phyloP scores from a whole-genome alignment of 345 rosid genomes.

The Tarenaya hassleriana region DNA sequence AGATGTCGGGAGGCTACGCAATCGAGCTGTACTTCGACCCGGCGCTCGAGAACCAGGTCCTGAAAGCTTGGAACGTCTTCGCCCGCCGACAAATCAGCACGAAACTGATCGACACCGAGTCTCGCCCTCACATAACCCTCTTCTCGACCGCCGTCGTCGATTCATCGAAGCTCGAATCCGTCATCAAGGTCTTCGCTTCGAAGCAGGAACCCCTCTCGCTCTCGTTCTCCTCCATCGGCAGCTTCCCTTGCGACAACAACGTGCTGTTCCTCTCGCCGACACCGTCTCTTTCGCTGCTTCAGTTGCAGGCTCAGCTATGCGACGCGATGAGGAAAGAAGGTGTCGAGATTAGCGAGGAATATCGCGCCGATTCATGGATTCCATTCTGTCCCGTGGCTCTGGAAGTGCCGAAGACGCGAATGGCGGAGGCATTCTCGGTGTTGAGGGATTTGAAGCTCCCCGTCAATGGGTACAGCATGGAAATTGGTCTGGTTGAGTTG shows the following conservation, averaged over 20 bases:
- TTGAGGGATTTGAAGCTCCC: constrained; percentile 91
- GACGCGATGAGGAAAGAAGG: constrained; percentile 83
- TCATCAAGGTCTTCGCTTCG: constrained; percentile 49
- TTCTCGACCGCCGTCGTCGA: constrained; percentile 52
- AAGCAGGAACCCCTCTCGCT: constrained; percentile 68
- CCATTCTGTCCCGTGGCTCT: constrained; percentile 84
- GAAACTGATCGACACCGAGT: constrained; percentile 83
- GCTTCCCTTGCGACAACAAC: constrained; percentile 58
- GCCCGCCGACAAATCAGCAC: constrained; percentile 98
- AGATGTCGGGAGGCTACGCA: constrained; percentile 56
- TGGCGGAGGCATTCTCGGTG: constrained; percentile 77
- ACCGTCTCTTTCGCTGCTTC: constrained; percentile 66
- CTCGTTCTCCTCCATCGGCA: constrained; percentile 65
- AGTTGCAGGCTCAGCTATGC: constrained; percentile 62
- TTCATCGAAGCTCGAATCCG: constrained; percentile 61
- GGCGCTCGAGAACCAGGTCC: constrained; percentile 90
- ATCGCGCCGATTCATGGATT: constrained; percentile 59
- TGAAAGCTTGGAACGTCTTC: constrained; percentile 96
- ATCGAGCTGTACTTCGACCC: constrained; percentile 98
- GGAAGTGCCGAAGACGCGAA: constrained; percentile 66
- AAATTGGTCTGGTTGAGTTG: constrained; percentile 83
- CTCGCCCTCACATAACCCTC: constrained; percentile 92
- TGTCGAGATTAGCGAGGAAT: constrained; percentile 66
- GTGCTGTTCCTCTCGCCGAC: constrained; percentile 69
- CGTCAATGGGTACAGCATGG: constrained; percentile 78